Percentiles rank a stretch among this genome's conserved stretches.
phyloP scores from a whole-genome alignment of 306 rosid species.

The Fragaria ananassa region DNA sequence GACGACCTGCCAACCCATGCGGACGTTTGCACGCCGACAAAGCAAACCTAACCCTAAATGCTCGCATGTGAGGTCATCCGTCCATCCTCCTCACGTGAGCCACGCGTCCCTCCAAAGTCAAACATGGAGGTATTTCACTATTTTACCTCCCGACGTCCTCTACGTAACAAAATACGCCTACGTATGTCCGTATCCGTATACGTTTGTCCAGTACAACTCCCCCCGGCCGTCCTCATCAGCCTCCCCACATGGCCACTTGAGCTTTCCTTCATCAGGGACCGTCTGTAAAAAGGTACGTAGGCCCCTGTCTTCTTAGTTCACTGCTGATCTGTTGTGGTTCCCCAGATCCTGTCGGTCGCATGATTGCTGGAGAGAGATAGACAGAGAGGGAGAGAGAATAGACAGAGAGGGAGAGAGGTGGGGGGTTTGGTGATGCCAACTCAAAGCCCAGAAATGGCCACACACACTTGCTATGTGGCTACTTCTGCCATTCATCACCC shows the following conservation, averaged over 20 bases:
- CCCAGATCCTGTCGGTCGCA: background rate
- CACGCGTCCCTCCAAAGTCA: slow-evolving; percentile 10
- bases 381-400: background rate
- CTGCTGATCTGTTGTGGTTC: background rate
- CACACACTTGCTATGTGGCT: background rate
- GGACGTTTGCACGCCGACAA: background rate
- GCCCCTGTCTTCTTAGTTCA: background rate
- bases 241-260: slow-evolving; percentile 31
- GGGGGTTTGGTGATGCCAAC: background rate
- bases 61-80: background rate
- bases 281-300: background rate
- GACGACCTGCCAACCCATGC: slow-evolving; percentile 24
- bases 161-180: background rate
- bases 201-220: background rate
- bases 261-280: background rate
- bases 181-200: background rate
- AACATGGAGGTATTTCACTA: background rate
- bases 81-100: slow-evolving; percentile 9
- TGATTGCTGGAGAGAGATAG: background rate
- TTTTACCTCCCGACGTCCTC: background rate
- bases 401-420: background rate
- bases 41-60: background rate
- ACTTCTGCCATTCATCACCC: background rate
- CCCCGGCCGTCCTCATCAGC: background rate
- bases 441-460: background rate